These are phyloP conservation scores for Diospyros kaki DNA, from an alignment of 148 eudicot genomes.

Conservation along the genomic window DNA sequence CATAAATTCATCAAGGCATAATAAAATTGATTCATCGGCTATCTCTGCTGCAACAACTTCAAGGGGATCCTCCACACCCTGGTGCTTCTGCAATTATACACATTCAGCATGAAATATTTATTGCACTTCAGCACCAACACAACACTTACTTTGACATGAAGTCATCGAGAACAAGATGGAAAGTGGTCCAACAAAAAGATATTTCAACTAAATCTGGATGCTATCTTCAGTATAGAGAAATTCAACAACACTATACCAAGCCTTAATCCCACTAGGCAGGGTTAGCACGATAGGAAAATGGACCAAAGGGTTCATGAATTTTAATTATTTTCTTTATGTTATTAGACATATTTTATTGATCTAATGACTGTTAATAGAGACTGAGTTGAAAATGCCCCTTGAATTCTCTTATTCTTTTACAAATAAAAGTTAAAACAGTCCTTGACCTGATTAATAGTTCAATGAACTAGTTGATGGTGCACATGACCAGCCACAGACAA, in stretches of 20 bases:
- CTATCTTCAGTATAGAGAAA: not conserved
- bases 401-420: not conserved
- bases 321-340: no score
- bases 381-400: not conserved
- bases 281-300: no score
- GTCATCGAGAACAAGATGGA: not conserved
- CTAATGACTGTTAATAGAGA: no score
- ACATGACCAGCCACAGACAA: not conserved
- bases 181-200: not conserved
- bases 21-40: slow-evolving; percentile 76
- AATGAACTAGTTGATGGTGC: not conserved
- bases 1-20: slow-evolving; percentile 90
- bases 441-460: not conserved
- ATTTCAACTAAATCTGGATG: not conserved
- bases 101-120: not conserved
- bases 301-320: no score
- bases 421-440: no score
- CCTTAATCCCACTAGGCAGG: no score
- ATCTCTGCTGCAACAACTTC: slow-evolving; percentile 86
- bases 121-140: not conserved
- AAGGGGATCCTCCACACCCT: slow-evolving; percentile 83
- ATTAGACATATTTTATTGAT: no score
- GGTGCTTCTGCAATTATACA: slow-evolving; percentile 62
- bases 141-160: not conserved
- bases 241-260: not conserved